A percentile compares a stretch with the other conserved stretches of the same genome.
These are phyloP conservation scores for Elongisporangium undulatum DNA, from an alignment of 352 stramenopile species.

Conservation along the genomic window DNA sequence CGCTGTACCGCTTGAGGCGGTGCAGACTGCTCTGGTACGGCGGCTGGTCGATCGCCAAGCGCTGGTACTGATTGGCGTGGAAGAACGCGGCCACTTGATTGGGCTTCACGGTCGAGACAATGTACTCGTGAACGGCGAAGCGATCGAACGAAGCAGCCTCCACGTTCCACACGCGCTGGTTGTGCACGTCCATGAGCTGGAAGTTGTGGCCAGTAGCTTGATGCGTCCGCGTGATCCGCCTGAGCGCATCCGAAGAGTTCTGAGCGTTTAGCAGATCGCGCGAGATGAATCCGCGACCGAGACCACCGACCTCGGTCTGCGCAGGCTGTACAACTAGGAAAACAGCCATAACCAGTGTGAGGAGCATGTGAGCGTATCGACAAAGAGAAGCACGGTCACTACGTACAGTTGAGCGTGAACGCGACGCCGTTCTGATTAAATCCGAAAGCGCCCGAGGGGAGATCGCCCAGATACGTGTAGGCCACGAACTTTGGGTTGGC, in stretches of 20 bases:
- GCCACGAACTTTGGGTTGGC: constrained; percentile 53
- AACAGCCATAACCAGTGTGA: constrained; percentile 1
- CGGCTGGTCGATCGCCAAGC: constrained; percentile 49
- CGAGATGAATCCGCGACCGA: constrained; percentile 69
- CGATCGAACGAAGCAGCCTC: constrained; percentile 64
- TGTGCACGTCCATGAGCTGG: constrained; percentile 63
- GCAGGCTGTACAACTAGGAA: constrained; percentile 54
- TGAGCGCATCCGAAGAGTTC: constrained; percentile 41
- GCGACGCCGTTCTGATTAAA: constrained; percentile 65
- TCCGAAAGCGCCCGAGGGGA: constrained; percentile 67
- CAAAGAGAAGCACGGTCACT: background rate
- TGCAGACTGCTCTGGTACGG: constrained; percentile 67
- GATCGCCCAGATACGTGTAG: constrained; percentile 69
- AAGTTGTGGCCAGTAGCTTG: constrained; percentile 74
- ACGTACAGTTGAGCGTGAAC: constrained; percentile 79
- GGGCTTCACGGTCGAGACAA: constrained; percentile 2
- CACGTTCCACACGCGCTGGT: constrained; percentile 53
- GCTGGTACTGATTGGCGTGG: constrained; percentile 77
- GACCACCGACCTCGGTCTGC: constrained; percentile 48
- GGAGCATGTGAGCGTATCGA: too few species aligned
- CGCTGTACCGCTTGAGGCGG: constrained; percentile 51
- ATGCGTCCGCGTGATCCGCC: constrained; percentile 35
- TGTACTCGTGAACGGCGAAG: constrained; percentile 36
- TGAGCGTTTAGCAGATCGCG: constrained; percentile 46
- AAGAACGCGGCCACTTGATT: constrained; percentile 40